Base-by-base conservation (phyloP, 352 stramenopile species). In the Pythium insidiosum region DNA sequence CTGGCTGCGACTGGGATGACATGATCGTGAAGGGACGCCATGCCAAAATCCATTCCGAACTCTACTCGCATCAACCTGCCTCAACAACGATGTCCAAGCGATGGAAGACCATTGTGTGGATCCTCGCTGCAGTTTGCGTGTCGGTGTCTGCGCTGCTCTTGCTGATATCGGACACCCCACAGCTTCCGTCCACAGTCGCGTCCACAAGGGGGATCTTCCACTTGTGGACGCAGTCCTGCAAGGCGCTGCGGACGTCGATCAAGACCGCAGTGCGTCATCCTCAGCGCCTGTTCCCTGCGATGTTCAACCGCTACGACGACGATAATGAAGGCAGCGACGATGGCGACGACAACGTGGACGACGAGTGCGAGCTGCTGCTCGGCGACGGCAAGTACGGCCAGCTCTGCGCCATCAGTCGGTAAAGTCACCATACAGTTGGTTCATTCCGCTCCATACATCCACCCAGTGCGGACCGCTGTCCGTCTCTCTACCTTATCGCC, bases 371-470 rank as follows among this genome's bases (percentile, higher is more conserved):
- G 3, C 36, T 37, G n/a, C 37, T 63, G 22, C 59, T 68, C 31
- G 56, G 35, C 26, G 67, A 84, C 47, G 56, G 56, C 31, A 68
- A 66, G 21, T 58, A 70, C 41, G 53, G 56, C 34, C 58, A 76
- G 25, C 45, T 84, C 25, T 84, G 71, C 39, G 43, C 68, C 45
- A 76, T 81, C 46, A 80, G 59, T 42, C 60, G 50, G 29, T 84
- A 12, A 33, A 29, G 3, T 9, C 12, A 18, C 29, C 24, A 38
- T 12, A 40, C 3, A 23, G 9, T 15, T 21, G 19, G 12, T 4
- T n/a, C 6, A n/a, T 29, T 20, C 29, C 7, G 6, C 16, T 20
- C 19, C 38, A 19, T 36, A 30, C 15, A 5, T 16, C n/a, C 6
- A 34, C 21, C 4, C 4, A 47, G 12, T 5, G 13, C 22, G 6